phyloP scores from a whole-genome alignment of 805 yeast species.

The Wickerhamomyces canadensis region DNA sequence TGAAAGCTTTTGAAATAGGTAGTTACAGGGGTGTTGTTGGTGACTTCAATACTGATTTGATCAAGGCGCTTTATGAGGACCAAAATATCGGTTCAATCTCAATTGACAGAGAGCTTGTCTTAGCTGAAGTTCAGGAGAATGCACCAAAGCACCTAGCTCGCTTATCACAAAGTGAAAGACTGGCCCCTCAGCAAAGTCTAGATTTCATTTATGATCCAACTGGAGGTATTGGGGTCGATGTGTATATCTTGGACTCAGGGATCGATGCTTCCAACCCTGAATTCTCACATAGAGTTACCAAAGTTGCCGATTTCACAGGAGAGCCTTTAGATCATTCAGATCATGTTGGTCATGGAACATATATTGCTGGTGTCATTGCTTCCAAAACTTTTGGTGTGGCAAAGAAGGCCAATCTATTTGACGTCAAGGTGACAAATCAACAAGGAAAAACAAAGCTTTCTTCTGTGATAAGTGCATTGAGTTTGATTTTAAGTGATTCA shows the following conservation, averaged over 20 bases:
- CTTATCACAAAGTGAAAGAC: slow-evolving; percentile 29
- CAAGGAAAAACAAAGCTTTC: slow-evolving; percentile 32
- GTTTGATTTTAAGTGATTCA: slow-evolving; percentile 23
- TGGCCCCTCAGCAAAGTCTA: slow-evolving; percentile 23
- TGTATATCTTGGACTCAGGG: slow-evolving; percentile 36
- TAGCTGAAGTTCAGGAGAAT: slow-evolving; percentile 34
- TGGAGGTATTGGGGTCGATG: slow-evolving; percentile 35
- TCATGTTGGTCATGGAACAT: slow-evolving; percentile 51
- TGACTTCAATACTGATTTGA: slow-evolving; percentile 26
- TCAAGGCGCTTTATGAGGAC: slow-evolving; percentile 31
- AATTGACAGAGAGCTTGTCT: slow-evolving; percentile 28
- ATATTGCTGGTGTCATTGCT: slow-evolving; percentile 50
- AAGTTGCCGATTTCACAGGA: slow-evolving; percentile 41
- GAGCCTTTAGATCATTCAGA: slow-evolving; percentile 23
- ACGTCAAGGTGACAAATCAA: slow-evolving; percentile 37
- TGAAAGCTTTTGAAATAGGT: slow-evolving; percentile 25
- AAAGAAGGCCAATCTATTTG: slow-evolving; percentile 38
- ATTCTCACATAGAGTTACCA: slow-evolving; percentile 36
- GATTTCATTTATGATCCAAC: slow-evolving; percentile 37
- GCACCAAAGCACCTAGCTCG: slow-evolving; percentile 40
- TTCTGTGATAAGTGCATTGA: slow-evolving; percentile 29
- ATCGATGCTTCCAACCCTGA: slow-evolving; percentile 35
- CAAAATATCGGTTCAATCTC: slow-evolving; percentile 31
- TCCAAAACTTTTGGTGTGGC: slow-evolving; percentile 49
- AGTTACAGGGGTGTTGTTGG: slow-evolving; percentile 31